Evolutionary conservation across 257 asterid genomes (phyloP).

Genomic region (Haberlea rhodopensis): DNA sequence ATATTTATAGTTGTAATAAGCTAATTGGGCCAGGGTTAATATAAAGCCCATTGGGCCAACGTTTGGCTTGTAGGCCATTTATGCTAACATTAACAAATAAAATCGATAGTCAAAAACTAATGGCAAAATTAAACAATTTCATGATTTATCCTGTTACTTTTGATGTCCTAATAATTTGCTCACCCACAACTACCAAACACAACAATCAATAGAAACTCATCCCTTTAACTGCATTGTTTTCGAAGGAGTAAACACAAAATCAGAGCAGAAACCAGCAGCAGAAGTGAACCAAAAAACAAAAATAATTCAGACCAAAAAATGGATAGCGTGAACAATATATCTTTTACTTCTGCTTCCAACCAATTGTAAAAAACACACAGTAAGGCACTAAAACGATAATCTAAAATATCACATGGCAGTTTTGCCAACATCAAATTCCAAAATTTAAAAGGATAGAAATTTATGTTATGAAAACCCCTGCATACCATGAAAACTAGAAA

Average conservation of each 20-base stretch:
- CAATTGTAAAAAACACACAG: too few relatives aligned
- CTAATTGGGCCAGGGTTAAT: too few relatives aligned
- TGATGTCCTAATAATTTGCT: background rate
- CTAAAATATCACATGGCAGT: background rate
- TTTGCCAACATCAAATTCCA: background rate
- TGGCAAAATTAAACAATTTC: background rate
- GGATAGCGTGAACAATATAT: too few relatives aligned
- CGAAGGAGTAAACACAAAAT: too few relatives aligned
- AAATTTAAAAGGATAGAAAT: background rate
- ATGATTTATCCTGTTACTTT: background rate
- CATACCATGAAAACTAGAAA: too few relatives aligned
- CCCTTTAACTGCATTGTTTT: slow-evolving; percentile 3
- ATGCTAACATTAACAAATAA: background rate
- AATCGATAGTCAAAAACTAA: background rate
- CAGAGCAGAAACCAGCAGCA: too few relatives aligned
- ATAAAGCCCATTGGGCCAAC: too few relatives aligned
- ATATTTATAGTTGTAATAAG: too few relatives aligned
- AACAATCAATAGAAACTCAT: background rate
- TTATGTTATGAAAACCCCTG: background rate
- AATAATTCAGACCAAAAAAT: too few relatives aligned
- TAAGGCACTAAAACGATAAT: background rate
- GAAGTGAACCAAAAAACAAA: too few relatives aligned
- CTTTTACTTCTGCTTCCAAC: too few relatives aligned
- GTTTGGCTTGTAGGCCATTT: too few relatives aligned
- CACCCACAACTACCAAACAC: background rate